Percentiles rank a stretch among this genome's conserved stretches.
These are phyloP conservation scores for Kodamaea leandrae DNA, from an alignment of 805 yeast genomes.

Conservation along the genomic window DNA sequence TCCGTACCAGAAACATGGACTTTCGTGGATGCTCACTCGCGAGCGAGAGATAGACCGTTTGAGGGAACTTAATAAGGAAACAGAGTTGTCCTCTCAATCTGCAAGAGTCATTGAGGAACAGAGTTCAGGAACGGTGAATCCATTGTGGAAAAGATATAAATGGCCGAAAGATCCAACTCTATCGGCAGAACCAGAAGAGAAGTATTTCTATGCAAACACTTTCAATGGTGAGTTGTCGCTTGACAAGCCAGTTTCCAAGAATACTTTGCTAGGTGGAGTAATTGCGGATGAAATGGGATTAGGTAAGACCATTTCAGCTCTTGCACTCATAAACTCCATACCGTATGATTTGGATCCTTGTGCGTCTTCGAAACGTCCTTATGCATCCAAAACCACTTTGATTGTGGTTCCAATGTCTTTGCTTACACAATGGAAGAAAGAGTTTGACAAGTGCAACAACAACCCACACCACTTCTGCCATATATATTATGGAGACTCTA, in stretches of 20 bases:
- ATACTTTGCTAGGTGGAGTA: slow-evolving; percentile 74
- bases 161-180: slow-evolving; percentile 61
- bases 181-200: slow-evolving; percentile 8
- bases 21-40: slow-evolving; percentile 85
- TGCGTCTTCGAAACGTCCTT: slow-evolving; percentile 26
- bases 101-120: slow-evolving; percentile 21
- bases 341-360: slow-evolving; percentile 45
- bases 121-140: slow-evolving; percentile 65
- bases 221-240: slow-evolving; percentile 77
- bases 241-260: slow-evolving; percentile 61
- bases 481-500: slow-evolving; percentile 73
- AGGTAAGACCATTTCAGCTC: slow-evolving; percentile 86
- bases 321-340: slow-evolving; percentile 66
- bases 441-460: slow-evolving; percentile 59
- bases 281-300: slow-evolving; percentile 97
- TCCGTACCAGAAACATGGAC: slow-evolving; percentile 79
- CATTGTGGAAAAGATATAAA: slow-evolving; percentile 74
- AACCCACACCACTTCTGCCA: slow-evolving; percentile 45
- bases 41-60: slow-evolving; percentile 59
- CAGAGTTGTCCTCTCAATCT: slow-evolving; percentile 26
- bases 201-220: slow-evolving; percentile 68
- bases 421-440: slow-evolving; percentile 87
- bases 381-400: slow-evolving; percentile 71
- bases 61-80: slow-evolving; percentile 24
- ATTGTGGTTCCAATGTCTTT: slow-evolving; percentile 89